Percentiles rank a stretch among this genome's conserved stretches.
phyloP scores from a whole-genome alignment of 805 yeast species.

The Ogataea nakhonphanomensis region DNA sequence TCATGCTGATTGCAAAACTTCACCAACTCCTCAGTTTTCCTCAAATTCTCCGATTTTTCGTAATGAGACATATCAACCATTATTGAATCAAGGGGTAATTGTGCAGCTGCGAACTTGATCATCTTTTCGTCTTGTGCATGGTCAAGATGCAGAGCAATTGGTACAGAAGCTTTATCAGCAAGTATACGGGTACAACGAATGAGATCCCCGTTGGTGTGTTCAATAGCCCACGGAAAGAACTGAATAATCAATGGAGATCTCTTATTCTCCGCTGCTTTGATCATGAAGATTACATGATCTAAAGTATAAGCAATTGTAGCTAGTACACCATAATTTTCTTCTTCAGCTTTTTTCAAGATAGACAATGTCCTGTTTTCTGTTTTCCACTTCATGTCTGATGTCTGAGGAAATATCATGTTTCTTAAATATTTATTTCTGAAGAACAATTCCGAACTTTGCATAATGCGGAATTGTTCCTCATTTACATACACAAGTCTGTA shows the following conservation, averaged over 20 bases:
- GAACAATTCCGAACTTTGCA: no score
- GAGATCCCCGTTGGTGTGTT: conserved; percentile 31
- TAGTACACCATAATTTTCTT: conserved; percentile 32
- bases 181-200: conserved; percentile 27
- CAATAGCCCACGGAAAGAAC: conserved; percentile 38
- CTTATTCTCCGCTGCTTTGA: conserved; percentile 34
- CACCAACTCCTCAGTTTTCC: conserved; percentile 30
- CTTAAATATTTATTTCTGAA: no score
- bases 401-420: no score
- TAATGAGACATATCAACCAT: conserved; percentile 39
- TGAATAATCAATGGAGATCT: conserved; percentile 34
- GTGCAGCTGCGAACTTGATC: conserved; percentile 30
- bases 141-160: conserved; percentile 36
- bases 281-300: conserved; percentile 35
- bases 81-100: conserved; percentile 37
- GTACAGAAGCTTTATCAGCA: conserved; percentile 32
- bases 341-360: conserved; percentile 28
- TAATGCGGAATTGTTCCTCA: no score
- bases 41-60: conserved; percentile 34
- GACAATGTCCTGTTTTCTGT: no score
- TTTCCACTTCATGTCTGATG: no score
- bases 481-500: no score
- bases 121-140: conserved; percentile 34
- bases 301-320: conserved; percentile 35
- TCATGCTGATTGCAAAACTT: conserved; percentile 26